A percentile compares a stretch with the other conserved stretches of the same genome.
These are phyloP conservation scores for Yarrowia osloensis DNA, from an alignment of 805 yeast genomes.

Conservation along the genomic window DNA sequence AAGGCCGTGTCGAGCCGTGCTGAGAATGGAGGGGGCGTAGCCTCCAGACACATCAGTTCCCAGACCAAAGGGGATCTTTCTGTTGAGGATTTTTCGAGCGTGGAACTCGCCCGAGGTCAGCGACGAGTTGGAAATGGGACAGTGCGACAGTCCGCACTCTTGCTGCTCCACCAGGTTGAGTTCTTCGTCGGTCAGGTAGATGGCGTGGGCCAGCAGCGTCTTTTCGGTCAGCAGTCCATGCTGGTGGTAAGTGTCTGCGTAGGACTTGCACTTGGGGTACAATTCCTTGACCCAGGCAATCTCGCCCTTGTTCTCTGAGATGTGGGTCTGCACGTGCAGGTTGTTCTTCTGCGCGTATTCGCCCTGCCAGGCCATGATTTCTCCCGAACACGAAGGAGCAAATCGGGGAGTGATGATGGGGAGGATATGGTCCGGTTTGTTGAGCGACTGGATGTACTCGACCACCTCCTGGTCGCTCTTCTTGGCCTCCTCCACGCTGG, in stretches of 20 bases:
- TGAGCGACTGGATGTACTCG: slow-evolving; percentile 55
- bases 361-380: slow-evolving; percentile 65
- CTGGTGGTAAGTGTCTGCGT: slow-evolving; percentile 75
- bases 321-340: slow-evolving; percentile 83
- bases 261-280: slow-evolving; percentile 69
- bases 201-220: slow-evolving; percentile 87
- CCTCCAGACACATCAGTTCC: slow-evolving; percentile 86
- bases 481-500: slow-evolving; percentile 57
- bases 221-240: slow-evolving; percentile 59
- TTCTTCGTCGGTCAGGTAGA: slow-evolving; percentile 72
- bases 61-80: slow-evolving; percentile 71
- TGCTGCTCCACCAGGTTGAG: slow-evolving; percentile 55
- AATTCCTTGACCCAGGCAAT: slow-evolving; percentile 68
- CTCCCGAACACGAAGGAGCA: slow-evolving; percentile 81
- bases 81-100: slow-evolving; percentile 64
- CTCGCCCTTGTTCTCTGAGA: slow-evolving; percentile 79
- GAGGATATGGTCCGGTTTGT: slow-evolving; percentile 54
- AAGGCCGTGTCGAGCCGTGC: slow-evolving; percentile 68
- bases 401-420: slow-evolving; percentile 92
- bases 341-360: slow-evolving; percentile 49
- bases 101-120: slow-evolving; percentile 90
- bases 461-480: slow-evolving; percentile 58
- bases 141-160: slow-evolving; percentile 79
- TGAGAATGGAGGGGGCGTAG: slow-evolving; percentile 62
- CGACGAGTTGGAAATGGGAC: slow-evolving; percentile 89